Conservation (phyloP, 208 protist genomes). For the Leishmania arabica region DNA sequence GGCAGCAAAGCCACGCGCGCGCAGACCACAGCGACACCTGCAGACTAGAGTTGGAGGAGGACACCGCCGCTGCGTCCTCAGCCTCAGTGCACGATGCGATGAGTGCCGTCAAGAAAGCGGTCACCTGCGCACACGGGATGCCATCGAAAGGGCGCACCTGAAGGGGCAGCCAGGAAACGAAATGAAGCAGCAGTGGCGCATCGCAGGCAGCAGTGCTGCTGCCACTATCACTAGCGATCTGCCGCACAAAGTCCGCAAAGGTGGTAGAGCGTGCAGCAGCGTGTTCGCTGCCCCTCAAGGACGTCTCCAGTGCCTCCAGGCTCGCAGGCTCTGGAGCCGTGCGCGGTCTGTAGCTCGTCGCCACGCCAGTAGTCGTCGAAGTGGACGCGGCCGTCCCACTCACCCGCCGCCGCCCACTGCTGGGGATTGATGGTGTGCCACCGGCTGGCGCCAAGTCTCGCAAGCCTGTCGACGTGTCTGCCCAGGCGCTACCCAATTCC, state of each 20-base stretch:
- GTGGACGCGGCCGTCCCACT: background rate
- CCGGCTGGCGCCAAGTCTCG: slow-evolving; percentile 1
- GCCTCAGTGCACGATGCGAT: background rate
- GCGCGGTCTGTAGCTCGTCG: slow-evolving; percentile 14
- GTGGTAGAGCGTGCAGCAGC: background rate
- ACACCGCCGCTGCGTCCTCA: background rate
- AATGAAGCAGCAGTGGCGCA: slow-evolving; percentile 16
- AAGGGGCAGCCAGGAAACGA: slow-evolving; percentile 38
- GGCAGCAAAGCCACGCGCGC: slow-evolving; percentile 51
- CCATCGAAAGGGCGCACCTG: slow-evolving; percentile 46
- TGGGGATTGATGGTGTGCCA: background rate
- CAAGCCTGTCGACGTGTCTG: slow-evolving; percentile 7
- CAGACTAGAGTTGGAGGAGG: background rate
- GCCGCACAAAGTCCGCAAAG: slow-evolving; percentile 20
- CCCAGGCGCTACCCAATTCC: slow-evolving; percentile 4
- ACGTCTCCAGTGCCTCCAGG: background rate
- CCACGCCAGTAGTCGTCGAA: background rate
- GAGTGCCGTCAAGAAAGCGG: slow-evolving; percentile 35
- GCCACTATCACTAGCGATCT: background rate
- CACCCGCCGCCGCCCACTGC: background rate
- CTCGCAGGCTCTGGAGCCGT: background rate
- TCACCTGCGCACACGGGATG: slow-evolving; percentile 21
- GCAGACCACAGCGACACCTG: slow-evolving; percentile 10
- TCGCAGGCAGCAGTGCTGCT: background rate
- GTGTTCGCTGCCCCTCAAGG: background rate